Conservation (phyloP, 176 grass and related monocot species). For the Pharus latifolius region DNA sequence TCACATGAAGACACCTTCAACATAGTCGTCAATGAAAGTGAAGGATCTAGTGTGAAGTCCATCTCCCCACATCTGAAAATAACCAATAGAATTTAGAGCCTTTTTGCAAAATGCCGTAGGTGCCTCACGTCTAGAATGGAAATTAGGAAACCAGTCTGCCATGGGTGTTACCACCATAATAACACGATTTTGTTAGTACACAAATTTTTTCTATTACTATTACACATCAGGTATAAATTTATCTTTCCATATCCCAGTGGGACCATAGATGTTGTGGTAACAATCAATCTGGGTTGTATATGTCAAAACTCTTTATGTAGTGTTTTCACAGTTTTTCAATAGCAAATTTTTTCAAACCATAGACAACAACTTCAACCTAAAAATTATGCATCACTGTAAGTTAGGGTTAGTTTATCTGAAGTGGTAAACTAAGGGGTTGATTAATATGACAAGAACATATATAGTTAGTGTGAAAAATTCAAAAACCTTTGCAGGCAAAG, state of each 20-base stretch:
- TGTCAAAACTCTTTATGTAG: conserved; percentile 13
- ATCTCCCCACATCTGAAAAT: conserved; percentile 37
- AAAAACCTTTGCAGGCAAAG: conserved; percentile 18
- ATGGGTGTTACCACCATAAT: no score
- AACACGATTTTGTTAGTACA: no score
- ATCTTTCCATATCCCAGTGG: conserved; percentile 19
- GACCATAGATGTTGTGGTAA: no score
- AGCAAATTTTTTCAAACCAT: conserved; percentile 12
- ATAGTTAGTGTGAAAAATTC: neutral
- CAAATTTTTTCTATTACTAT: neutral
- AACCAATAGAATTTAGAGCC: conserved; percentile 16
- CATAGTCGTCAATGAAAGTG: conserved; percentile 30
- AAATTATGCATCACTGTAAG: neutral
- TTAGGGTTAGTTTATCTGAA: no score
- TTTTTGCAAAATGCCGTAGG: conserved; percentile 31
- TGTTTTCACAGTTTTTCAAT: conserved; percentile 14
- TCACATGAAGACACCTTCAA: conserved; percentile 31
- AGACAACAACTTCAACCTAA: conserved; percentile 14
- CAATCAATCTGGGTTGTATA: neutral
- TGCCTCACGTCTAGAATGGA: conserved; percentile 19
- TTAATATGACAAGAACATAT: neutral
- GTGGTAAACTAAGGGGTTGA: no score
- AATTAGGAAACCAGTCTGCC: neutral
- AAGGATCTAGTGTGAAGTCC: conserved; percentile 25
- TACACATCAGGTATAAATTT: neutral